Base-by-base conservation (phyloP, 352 stramenopile species). In the Phytophthora melonis region DNA sequence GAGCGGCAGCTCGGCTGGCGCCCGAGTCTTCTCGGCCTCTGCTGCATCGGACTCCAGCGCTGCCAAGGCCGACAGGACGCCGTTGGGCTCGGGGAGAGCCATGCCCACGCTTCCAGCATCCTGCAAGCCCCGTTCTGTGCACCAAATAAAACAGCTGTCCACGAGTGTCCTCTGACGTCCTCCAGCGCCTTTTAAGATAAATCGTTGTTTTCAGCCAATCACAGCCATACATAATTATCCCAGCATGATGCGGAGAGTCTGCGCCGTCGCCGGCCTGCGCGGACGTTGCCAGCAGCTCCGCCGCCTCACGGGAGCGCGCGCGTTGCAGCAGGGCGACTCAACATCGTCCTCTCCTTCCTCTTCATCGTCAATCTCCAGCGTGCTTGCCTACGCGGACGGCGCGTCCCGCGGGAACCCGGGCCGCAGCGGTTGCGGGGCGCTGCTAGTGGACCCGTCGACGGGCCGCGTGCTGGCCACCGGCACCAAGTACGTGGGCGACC, bases 321-420 rank as follows among this genome's bases (percentile, higher is more conserved):
- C 36, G 10, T 43, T 43, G 36, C 36, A 43, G 36, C 36, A 43
- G 36, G 16, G 36, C 36, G 36, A 43, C 36, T 43, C 36, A 18
- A 5, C 11, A 14, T 5, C 36, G 4, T 16, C 41, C 6, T 50
- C 41, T 36, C 21, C 64, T 63, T 72, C 13, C 30, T 59, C 36
- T 3, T 32, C 58, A 70, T 39, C 53, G 65, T 71, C 52, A 18
- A 18, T 18, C 11, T 4, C 41, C 41, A 50, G 41, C 1, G 76
- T 88, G 19, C 25, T 82, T 19, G 86, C 81, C 11, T 94, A 86
- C 58, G 84, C 86, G 8, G 86, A 94, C 52, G 88, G 86, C 53
- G 86, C 88, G 23, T 90, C 81, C 54, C 88, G 88, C n/a, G 88
- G 88, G 4, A 93, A 94, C 56, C 88, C 88, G 0, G 88, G 86